Evolutionary conservation across 2,329 filamentous ascomycete species (phyloP), one percentile per base, ranked within the genome.

Genomic region (Ceratocystis destructans): DNA sequence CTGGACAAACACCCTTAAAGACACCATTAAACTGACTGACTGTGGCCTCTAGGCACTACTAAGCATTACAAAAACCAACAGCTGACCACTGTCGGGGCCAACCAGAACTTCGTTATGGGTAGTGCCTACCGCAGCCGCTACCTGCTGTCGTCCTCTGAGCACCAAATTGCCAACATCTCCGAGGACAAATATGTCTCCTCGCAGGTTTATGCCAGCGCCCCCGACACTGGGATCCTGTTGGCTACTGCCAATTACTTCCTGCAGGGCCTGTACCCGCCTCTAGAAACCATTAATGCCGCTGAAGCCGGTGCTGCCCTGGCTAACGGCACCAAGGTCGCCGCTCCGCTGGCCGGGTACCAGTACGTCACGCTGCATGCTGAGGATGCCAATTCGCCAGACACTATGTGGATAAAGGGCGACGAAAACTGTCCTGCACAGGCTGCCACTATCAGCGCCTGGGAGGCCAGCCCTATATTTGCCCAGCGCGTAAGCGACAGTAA

Each of bases 391-490:
- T 74, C 73, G 7, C 73, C 73, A 6, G 73, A 74, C 59, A 74
- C 72, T 10, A 74, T 75, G 61, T 75, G 74, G 74, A 74, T 75
- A 70, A 75, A 75, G 69, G 74, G 74, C 6, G 74, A 75, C 8
- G 74, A 75, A 1, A 69, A 68, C n/a, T 75, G 73, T 55, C 73
- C 74, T 3, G 72, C 71, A 2, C 72, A 72, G 37, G 70, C 68
- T 0, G 69, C 67, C 0, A 70, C 73, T 0, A 71, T 70, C 59
- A 70, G 72, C 67, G 69, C 71, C 0, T 75, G 74, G 55, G 66
- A 68, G 65, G 61, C 72, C n/a, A 75, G 73, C 63, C 69, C 70
- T 0, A 68, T 70, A 0, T 75, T 72, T 55, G 50, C 68, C 44
- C 62, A 71, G 20, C 72, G 72, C 1, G 65, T 69, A 0, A 67